Conservation (phyloP, 2,329 filamentous ascomycete genomes). For the Colletotrichum limetticola region DNA sequence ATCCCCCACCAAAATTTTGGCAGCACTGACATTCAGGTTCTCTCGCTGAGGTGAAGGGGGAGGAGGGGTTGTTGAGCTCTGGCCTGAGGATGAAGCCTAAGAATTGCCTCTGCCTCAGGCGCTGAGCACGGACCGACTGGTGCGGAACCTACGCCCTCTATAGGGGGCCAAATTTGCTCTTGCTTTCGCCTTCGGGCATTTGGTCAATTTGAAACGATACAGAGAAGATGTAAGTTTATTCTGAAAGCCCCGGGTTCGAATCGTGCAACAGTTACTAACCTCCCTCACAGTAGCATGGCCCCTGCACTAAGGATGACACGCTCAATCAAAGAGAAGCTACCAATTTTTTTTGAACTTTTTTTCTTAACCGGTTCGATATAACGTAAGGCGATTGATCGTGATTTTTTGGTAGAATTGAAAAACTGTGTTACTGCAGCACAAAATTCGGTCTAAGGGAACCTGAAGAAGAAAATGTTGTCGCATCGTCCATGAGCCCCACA, state of each 20-base stretch:
- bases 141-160: background rate
- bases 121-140: background rate
- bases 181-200: slow-evolving; percentile 41
- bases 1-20: background rate
- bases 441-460: too few species aligned
- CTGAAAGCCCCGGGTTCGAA: background rate
- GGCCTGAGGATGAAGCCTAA: background rate
- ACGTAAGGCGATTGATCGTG: background rate
- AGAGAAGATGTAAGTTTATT: slow-evolving; percentile 27
- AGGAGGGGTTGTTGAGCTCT: background rate
- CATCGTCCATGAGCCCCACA: too few species aligned
- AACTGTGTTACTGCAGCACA: background rate
- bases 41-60: too few species aligned
- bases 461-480: too few species aligned
- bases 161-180: background rate
- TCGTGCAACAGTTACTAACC: background rate
- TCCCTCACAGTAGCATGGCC: slow-evolving; percentile 73
- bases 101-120: background rate
- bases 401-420: background rate
- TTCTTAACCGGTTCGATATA: background rate
- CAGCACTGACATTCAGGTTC: background rate
- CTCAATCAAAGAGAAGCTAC: slow-evolving; percentile 82
- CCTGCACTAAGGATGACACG: slow-evolving; percentile 95
- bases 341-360: slow-evolving; percentile 48
- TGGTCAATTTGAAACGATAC: slow-evolving; percentile 43